A percentile compares a stretch with the other conserved stretches of the same genome.
These are phyloP conservation scores for Paecilomyces formosus DNA, from an alignment of 2,329 filamentous ascomycete genomes.

Conservation along the genomic window DNA sequence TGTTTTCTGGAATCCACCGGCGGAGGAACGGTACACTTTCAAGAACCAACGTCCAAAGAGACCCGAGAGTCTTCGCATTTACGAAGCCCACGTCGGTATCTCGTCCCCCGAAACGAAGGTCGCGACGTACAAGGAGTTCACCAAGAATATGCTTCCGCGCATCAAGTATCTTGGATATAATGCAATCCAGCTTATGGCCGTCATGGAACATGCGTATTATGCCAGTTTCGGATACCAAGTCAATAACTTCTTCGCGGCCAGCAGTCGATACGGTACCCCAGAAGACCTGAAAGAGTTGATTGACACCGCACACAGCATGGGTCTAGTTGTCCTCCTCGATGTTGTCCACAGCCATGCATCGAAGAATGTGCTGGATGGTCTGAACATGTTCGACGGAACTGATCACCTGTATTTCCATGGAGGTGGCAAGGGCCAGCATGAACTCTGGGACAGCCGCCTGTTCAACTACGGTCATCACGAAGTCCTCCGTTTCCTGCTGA, in stretches of 20 bases:
- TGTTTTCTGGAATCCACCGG: constrained; percentile 91
- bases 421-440: constrained; percentile 75
- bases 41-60: constrained; percentile 76
- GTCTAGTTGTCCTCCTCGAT: constrained; percentile 84
- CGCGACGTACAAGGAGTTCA: constrained; percentile 96
- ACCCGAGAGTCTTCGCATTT: constrained; percentile 80
- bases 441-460: constrained; percentile 89
- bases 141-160: constrained; percentile 78
- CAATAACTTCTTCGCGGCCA: constrained; percentile 97
- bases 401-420: constrained; percentile 95
- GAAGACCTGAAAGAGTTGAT: constrained; percentile 96
- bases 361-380: constrained; percentile 90
- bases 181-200: constrained; percentile 94
- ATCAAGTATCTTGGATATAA: constrained; percentile 93
- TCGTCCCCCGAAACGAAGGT: constrained; percentile 85
- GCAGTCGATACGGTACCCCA: constrained; percentile 85
- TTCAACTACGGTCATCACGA: constrained; percentile 98
- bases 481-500: constrained; percentile 89
- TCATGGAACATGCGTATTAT: constrained; percentile 99
- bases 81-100: constrained; percentile 98
- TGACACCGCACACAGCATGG: constrained; percentile 86
- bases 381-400: constrained; percentile 93
- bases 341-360: constrained; percentile 97
- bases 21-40: constrained; percentile 69
- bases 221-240: constrained; percentile 98